Base-by-base conservation (phyloP, 2,329 filamentous ascomycete genomes). In the Myotisia sp. region DNA sequence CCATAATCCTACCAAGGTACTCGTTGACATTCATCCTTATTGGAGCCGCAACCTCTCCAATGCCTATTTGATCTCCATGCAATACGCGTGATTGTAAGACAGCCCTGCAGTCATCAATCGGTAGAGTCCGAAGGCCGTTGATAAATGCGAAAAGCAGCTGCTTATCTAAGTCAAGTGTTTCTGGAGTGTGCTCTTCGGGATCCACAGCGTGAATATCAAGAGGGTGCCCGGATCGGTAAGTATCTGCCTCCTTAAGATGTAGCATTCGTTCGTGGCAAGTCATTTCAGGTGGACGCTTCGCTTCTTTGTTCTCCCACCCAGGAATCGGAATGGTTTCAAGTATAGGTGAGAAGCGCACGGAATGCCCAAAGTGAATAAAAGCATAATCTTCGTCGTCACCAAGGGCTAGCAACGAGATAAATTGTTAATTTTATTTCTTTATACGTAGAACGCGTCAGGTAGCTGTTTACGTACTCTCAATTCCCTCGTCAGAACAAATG, bases 111-210 rank as follows among this genome's bases (percentile, higher is more conserved):
- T 49, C 45, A n/a, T 44, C 41, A 10, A 47, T 40, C 22, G 56
- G 50, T 16, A 37, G 23, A 2, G 52, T 56, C 21, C 54, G 52
- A n/a, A 62, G 54, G 10, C 56, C 58, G 31, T 60, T 60, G 44
- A 62, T 55, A 41, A 58, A 59, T 7, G 57, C 58, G 16, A 52
- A 43, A 33, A 62, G 59, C 4, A 59, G 44, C 18, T 49, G 47
- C 26, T 52, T 54, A 36, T 62, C 58, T 14, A 59, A 41, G 17
- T 59, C 56, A 12, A 60, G 37, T 20, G 49, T 46, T 35, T 62
- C 58, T 18, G 43, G 46, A 5, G 53, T 43, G 38, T 57, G 52
- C 27, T 60, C 55, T 16, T 58, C 54, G 9, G 52, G 49, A 27
- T 40, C 39, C 9, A 20, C 33, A 40, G 16, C 34, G 22, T 24